phyloP scores from a whole-genome alignment of 1,284 basidiomycete genomes.

The Irpex sp. region DNA sequence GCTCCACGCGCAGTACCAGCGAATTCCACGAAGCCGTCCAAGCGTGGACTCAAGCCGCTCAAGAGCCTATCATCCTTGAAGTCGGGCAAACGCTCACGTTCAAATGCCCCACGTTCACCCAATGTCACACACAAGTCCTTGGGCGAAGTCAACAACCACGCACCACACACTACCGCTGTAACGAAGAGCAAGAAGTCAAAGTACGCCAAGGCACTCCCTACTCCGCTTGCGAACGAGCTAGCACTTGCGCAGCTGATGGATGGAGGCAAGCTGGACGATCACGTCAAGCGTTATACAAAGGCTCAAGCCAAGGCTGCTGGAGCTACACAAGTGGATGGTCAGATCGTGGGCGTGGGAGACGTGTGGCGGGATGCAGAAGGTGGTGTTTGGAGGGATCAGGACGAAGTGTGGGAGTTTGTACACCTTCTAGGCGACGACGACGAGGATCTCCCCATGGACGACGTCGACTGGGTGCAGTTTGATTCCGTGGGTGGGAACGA shows the following conservation, averaged over 20 bases:
- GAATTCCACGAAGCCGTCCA: constrained; percentile 16
- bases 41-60: constrained; percentile 25
- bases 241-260: constrained; percentile 63
- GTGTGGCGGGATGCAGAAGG: constrained; percentile 58
- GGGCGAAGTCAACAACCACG: constrained; percentile 12
- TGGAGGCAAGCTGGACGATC: constrained; percentile 55
- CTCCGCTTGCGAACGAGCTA: constrained; percentile 58
- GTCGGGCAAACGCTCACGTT: constrained; percentile 19
- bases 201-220: constrained; percentile 38
- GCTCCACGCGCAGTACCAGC: constrained; percentile 3
- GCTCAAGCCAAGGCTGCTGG: constrained; percentile 43
- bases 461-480: constrained; percentile 28
- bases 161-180: constrained; percentile 7
- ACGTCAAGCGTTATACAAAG: constrained; percentile 50
- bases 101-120: constrained; percentile 21
- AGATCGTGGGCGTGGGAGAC: constrained; percentile 39
- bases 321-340: constrained; percentile 21
- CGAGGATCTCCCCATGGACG: constrained; percentile 15
- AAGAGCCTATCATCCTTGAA: constrained; percentile 25
- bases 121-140: constrained; percentile 12
- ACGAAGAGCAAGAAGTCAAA: constrained; percentile 39
- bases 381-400: constrained; percentile 65
- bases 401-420: constrained; percentile 65
- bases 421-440: constrained; percentile 44
- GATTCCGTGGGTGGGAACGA: constrained; percentile 18